Evolutionary conservation across 148 eudicot genomes (phyloP).

Genomic region (Arbutus unedo): DNA sequence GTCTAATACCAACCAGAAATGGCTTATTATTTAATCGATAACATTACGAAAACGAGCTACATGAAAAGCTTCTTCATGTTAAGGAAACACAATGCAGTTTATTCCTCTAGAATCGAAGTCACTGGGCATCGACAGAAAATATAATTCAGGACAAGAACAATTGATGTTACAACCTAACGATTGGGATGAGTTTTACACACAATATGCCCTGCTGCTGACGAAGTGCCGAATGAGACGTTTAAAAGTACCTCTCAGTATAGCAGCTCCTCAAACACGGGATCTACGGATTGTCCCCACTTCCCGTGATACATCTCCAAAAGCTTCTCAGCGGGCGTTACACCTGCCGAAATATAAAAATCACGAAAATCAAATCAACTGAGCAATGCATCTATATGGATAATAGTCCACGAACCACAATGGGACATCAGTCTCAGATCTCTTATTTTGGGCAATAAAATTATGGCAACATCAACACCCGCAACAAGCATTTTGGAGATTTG

Average conservation of each 20-base stretch:
- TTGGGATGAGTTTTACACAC: neutral
- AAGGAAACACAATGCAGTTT: neutral
- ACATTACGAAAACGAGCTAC: neutral
- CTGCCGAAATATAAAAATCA: slow-evolving; percentile 30
- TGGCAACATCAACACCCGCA: neutral
- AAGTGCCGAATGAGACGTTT: neutral
- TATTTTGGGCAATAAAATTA: neutral
- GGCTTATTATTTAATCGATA: too few relatives aligned
- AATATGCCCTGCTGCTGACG: neutral
- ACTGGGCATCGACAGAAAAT: neutral
- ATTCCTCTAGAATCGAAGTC: neutral
- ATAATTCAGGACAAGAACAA: neutral
- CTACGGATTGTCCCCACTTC: slow-evolving; percentile 85
- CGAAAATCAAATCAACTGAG: neutral
- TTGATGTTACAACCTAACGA: neutral
- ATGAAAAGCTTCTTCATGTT: slow-evolving; percentile 7
- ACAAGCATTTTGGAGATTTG: neutral
- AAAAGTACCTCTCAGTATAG: slow-evolving; percentile 56
- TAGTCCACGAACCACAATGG: neutral
- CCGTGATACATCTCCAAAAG: slow-evolving; percentile 83
- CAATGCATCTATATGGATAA: neutral
- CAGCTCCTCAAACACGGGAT: slow-evolving; percentile 88
- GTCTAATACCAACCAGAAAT: neutral
- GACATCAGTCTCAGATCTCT: neutral
- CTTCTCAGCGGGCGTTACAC: slow-evolving; percentile 94